Evolutionary conservation across 2,329 filamentous ascomycete species (phyloP).

Genomic region (Verticillium klebahnii): DNA sequence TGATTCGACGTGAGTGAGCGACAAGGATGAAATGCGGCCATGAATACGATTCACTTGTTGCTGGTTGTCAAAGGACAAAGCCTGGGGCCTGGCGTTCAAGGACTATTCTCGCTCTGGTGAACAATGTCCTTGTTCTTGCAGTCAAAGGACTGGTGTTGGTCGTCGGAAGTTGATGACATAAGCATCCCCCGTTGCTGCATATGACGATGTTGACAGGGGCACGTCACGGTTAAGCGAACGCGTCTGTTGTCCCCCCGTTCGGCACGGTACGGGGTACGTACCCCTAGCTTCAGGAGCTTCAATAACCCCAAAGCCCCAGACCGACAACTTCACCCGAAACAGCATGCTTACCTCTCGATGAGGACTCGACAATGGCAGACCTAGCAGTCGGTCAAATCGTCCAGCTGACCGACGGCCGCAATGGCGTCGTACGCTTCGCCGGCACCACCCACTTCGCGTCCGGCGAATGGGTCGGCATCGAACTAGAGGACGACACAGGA

Average conservation of each 20-base stretch:
- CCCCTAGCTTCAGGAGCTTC: neutral
- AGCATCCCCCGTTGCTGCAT: neutral
- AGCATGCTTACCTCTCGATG: slow-evolving; percentile 8
- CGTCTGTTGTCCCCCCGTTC: neutral
- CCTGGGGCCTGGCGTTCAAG: too few species aligned
- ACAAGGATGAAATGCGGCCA: too few species aligned
- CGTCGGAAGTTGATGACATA: neutral
- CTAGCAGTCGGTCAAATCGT: slow-evolving; percentile 68
- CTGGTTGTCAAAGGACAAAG: too few species aligned
- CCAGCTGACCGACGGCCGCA: slow-evolving; percentile 72
- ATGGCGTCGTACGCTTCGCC: slow-evolving; percentile 74
- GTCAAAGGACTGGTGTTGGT: neutral
- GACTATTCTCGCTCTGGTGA: neutral
- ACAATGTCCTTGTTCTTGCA: neutral
- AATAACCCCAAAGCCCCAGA: neutral
- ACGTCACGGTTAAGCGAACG: slow-evolving; percentile 1
- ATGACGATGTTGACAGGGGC: neutral
- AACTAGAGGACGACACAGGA: slow-evolving; percentile 74
- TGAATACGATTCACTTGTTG: too few species aligned
- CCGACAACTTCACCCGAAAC: neutral
- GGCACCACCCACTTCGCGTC: slow-evolving; percentile 75
- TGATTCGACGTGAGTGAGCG: too few species aligned
- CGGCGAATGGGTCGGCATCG: slow-evolving; percentile 86
- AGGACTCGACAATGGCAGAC: slow-evolving; percentile 45
- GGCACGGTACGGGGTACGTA: too few species aligned